Base-by-base conservation (phyloP, 345 rosid genomes). In the Salix udensis region DNA sequence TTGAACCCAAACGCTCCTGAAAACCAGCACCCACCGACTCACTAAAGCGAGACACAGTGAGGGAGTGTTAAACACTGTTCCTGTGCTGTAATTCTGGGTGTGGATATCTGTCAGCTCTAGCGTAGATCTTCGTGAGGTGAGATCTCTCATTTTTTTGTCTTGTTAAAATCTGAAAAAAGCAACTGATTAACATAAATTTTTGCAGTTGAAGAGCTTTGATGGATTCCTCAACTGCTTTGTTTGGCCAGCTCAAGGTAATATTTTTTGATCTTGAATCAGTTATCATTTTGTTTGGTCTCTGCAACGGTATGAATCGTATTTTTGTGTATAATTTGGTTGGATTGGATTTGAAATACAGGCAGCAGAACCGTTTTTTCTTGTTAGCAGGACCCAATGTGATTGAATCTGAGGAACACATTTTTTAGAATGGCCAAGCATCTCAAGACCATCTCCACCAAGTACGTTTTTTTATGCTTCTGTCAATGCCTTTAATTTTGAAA, bases 321-420 rank as follows among this genome's bases (percentile, higher is more conserved):
- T 70, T 8, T 46, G 16, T 74, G 21, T 65, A 2, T 58, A 21
- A 24, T 50, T 16, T 4, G 24, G 24, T 60, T 46, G 50, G 26
- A 37, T 65, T 46, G 50, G 18, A 5, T 23, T 55, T 46, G 42
- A 48, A 73, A 9, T 26, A n/a, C 89, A 96, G 98, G 88, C 83
- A 58, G 91, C 98, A 37, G 90, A 91, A 13, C 97, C 98, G 6
- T 93, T 96, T 96, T 82, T 96, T 96, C 88, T 79, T 96, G 80
- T 76, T 93, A 75, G 98, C 98, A 1, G 98, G 98, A 67, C 98
- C 95, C 76, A 93, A 92, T 89, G 99, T 93, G 82, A 96, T 96
- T 67, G 98, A 93, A 86, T 96, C 98, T 6, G 98, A 96, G 79
- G 95, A 96, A 68, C 98, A 96, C 78, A 80, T 90, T 82, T 82